These are phyloP conservation scores for Colletotrichum spinosum DNA, from an alignment of 2,329 filamentous ascomycete genomes.

Conservation along the genomic window DNA sequence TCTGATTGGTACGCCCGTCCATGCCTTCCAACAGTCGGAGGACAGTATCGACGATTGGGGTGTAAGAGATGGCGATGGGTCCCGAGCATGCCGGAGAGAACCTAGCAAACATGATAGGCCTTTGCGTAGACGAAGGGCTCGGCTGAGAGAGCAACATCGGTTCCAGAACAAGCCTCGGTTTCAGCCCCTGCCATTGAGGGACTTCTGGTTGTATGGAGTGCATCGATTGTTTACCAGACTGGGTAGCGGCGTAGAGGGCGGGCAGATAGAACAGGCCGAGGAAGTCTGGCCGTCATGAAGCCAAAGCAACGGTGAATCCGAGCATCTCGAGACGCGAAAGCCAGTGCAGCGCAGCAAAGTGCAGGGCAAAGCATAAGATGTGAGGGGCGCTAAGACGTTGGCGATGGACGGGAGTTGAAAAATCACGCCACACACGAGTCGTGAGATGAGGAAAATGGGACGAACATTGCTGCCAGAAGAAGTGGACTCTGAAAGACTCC, in stretches of 20 bases:
- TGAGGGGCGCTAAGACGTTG: conserved; percentile 24
- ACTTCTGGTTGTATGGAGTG: neutral
- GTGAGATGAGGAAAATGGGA: conserved; percentile 28
- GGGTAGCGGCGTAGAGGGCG: too few relatives aligned
- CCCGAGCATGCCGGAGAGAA: conserved; percentile 10
- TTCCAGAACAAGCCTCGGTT: conserved; percentile 21
- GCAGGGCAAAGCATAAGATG: conserved; percentile 8
- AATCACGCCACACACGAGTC: conserved; percentile 36
- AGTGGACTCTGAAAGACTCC: neutral
- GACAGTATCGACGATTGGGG: neutral
- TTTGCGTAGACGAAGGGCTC: too few relatives aligned
- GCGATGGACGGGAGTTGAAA: conserved; percentile 20
- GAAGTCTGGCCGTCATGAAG: neutral
- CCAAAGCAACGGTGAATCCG: conserved; percentile 1
- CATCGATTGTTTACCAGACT: too few relatives aligned
- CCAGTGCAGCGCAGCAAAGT: neutral
- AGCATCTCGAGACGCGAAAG: conserved; percentile 1
- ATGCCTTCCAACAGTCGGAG: conserved; percentile 6
- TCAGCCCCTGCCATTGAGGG: conserved; percentile 30
- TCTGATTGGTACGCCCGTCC: neutral
- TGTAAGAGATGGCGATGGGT: conserved; percentile 7
- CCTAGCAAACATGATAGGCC: too few relatives aligned
- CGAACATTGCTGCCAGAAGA: conserved; percentile 25
- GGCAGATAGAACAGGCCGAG: too few relatives aligned
- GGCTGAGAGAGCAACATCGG: neutral